A percentile compares a stretch with the other conserved stretches of the same genome.
Evolutionary conservation across 306 rosid species (phyloP).

Genomic region (Glycine tomentella): DNA sequence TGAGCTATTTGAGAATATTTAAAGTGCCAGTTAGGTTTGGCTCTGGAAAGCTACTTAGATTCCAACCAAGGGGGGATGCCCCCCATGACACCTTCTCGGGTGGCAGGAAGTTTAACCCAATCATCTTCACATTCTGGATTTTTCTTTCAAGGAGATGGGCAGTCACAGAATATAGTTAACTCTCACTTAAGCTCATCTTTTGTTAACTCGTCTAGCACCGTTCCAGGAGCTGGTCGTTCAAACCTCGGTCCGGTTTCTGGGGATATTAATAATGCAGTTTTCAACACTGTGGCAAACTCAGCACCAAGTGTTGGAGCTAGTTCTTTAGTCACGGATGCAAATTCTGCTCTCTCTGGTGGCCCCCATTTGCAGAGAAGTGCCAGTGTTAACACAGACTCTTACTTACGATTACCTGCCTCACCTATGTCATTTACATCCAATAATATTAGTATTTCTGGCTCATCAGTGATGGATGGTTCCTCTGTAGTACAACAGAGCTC

Average conservation of each 20-base stretch:
- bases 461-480: conserved; percentile 93
- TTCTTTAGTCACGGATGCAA: conserved; percentile 98
- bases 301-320: conserved; percentile 97
- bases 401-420: conserved; percentile 87
- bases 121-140: conserved; percentile 94
- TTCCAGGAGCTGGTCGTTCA: conserved; percentile 80
- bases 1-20: conserved; percentile 42
- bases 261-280: conserved; percentile 80
- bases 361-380: conserved; percentile 98
- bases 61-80: conserved; percentile 78
- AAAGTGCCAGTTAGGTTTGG: conserved; percentile 60
- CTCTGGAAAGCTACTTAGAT: conserved; percentile 84
- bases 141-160: conserved; percentile 97
- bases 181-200: conserved; percentile 89
- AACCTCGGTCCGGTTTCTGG: conserved; percentile 87
- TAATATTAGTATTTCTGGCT: conserved; percentile 88
- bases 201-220: conserved; percentile 77
- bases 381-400: conserved; percentile 85
- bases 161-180: conserved; percentile 75
- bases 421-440: conserved; percentile 94
- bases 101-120: conserved; percentile 91
- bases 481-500: conserved; percentile 83
- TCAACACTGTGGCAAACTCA: conserved; percentile 85
- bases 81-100: conserved; percentile 92
- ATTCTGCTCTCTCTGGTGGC: conserved; percentile 95